Conservation (phyloP, 257 asterid genomes). For the Galeopsis tetrahit region DNA sequence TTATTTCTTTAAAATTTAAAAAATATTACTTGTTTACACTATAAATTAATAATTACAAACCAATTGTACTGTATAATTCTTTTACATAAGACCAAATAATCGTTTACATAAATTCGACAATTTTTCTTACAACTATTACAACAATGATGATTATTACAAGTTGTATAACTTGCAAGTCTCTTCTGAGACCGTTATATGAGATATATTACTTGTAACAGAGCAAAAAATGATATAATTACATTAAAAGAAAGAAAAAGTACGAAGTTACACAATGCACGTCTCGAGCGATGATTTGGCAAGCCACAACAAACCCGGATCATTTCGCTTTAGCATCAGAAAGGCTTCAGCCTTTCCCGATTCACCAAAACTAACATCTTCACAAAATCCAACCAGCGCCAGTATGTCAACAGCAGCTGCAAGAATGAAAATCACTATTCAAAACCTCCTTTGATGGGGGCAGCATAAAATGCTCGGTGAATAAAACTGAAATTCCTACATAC, state of each 20-base stretch:
- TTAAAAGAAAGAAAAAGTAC: not conserved
- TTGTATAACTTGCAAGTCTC: not conserved
- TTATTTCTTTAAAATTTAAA: too few species aligned
- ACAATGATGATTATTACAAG: constrained; percentile 13
- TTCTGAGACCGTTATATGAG: not conserved
- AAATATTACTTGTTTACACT: too few species aligned
- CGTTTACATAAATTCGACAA: not conserved
- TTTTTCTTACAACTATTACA: not conserved
- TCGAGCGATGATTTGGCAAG: constrained; percentile 84
- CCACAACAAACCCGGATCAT: constrained; percentile 91
- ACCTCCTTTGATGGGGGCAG: not conserved
- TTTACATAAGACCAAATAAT: too few species aligned
- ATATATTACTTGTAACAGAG: not conserved
- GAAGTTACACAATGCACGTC: constrained; percentile 36
- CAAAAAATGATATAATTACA: not conserved
- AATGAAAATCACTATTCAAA: not conserved
- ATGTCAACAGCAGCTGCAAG: constrained; percentile 80
- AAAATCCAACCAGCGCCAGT: constrained; percentile 66
- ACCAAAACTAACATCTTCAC: constrained; percentile 51
- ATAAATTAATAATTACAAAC: too few species aligned
- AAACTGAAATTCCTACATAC: constrained; percentile 59
- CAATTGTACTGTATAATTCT: too few species aligned
- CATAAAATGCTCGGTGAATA: not conserved
- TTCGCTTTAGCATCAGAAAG: constrained; percentile 66
- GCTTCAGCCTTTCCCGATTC: constrained; percentile 56